Evolutionary conservation across 345 rosid genomes (phyloP), one percentile per base, ranked within the genome.

Genomic region (Gossypium thurberi): DNA sequence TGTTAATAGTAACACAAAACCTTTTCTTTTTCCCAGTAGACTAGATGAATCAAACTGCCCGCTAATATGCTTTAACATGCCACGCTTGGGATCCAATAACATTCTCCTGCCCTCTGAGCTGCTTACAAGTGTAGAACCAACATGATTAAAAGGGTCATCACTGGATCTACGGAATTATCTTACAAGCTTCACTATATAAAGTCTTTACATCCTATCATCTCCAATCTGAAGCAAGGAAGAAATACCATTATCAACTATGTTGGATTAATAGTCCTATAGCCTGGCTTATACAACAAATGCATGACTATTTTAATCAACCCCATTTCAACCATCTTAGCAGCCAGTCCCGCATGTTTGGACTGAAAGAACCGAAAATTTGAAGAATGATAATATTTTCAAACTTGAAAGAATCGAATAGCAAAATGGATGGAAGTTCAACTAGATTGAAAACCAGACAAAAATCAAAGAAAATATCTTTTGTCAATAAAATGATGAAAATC

Each of bases 141-240:
- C 60, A 56, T 92, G 97, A 79, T 92, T 92, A 83, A 92, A 94
- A 77, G 88, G 91, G 82, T 89, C 96, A 83, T 94, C 95, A 57
- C 73, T 78, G 37, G 90, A 84, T 82, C 92, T 85, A 73, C 97
- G 86, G 67, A 92, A 94, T 75, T 97, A 94, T 77, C 97, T 87
- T 73, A 90, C 97, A 46, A 92, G 98, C 90, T 87, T 92, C 95
- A 90, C 87, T 61, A 88, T 74, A 74, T 89, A 80, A 57, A 89
- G 77, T 51, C 97, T 93, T 83, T 86, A 89, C 85, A 92, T 76
- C 78, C 85, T 91, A 80, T 94, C 92, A 69, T 89, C 89, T 18
- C 76, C 92, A 65, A 72, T 79, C 98, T 92, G 79, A 74, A 92
- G 93, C 86, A 94, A 80, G 78, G 89, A 84, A 26, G 90, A 80